These are phyloP conservation scores for Thielaviopsis punctulata DNA, from an alignment of 2,329 filamentous ascomycete species.

Conservation along the genomic window DNA sequence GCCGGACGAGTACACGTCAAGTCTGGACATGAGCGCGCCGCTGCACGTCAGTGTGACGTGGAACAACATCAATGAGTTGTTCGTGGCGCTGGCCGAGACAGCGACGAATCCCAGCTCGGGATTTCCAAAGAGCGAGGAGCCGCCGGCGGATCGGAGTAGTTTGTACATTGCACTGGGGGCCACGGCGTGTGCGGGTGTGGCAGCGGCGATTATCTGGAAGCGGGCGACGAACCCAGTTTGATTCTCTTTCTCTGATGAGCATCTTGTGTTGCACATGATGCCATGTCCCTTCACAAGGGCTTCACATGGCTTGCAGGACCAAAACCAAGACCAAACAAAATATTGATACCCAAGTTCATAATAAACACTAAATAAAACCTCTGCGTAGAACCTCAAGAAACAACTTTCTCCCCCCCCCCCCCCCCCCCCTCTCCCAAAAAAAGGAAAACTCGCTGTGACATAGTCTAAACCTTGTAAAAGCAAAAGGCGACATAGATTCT, in stretches of 20 bases:
- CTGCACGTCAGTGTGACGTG: constrained; percentile 90
- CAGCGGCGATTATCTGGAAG: constrained; percentile 49
- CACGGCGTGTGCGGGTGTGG: constrained; percentile 43
- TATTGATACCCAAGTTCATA: neutral
- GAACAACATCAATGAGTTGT: constrained; percentile 85
- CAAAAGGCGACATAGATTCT: constrained; percentile 89
- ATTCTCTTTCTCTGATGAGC: constrained; percentile 8
- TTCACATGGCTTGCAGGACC: too few relatives aligned
- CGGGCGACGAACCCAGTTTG: constrained; percentile 33
- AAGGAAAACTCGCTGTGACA: too few relatives aligned
- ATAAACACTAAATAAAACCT: neutral
- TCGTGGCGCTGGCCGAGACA: constrained; percentile 78
- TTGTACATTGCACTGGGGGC: constrained; percentile 75
- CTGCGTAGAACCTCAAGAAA: neutral
- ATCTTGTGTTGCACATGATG: neutral
- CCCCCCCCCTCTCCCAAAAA: too few relatives aligned
- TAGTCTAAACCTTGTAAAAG: constrained; percentile 72
- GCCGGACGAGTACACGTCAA: constrained; percentile 78
- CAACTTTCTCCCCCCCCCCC: too few relatives aligned
- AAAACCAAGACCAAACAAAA: neutral
- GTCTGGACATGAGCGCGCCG: constrained; percentile 74
- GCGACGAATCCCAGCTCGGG: constrained; percentile 78
- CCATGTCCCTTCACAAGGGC: neutral
- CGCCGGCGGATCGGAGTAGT: constrained; percentile 64
- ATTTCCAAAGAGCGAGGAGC: constrained; percentile 80